A percentile compares a stretch with the other conserved stretches of the same genome.
phyloP scores from a whole-genome alignment of 139 green algal genomes.

The Pleodorina starrii region DNA sequence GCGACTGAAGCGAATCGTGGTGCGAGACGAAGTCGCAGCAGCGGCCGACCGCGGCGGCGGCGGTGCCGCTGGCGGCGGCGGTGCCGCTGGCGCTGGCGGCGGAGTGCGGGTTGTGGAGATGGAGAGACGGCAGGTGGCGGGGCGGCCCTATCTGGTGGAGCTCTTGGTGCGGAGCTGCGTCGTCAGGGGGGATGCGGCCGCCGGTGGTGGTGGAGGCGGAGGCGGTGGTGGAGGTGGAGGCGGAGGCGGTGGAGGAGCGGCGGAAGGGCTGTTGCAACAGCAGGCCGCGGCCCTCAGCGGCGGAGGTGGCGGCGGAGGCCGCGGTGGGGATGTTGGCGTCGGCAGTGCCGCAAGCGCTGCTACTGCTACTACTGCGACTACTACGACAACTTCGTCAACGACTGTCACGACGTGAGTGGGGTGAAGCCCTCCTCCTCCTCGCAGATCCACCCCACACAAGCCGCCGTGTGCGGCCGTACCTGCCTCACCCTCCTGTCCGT shows the following conservation, averaged over 20 bases:
- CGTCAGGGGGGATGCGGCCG: not conserved
- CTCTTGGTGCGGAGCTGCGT: not conserved
- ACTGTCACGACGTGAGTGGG: not conserved
- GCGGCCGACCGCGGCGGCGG: too few species aligned
- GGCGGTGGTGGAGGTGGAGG: too few species aligned
- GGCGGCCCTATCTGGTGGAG: conserved; percentile 7
- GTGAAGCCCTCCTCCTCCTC: too few species aligned
- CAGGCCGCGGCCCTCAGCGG: too few species aligned
- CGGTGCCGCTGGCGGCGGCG: not conserved
- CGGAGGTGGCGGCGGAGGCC: too few species aligned
- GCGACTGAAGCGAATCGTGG: conserved; percentile 49
- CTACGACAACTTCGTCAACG: not conserved
- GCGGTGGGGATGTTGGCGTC: too few species aligned
- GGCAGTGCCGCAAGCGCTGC: too few species aligned
- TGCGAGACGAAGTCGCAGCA: conserved; percentile 50
- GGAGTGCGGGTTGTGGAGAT: conserved; percentile 14
- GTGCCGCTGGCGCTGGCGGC: not conserved
- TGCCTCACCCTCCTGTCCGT: not conserved
- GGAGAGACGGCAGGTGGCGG: conserved; percentile 4
- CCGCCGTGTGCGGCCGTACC: too few species aligned
- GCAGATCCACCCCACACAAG: too few species aligned
- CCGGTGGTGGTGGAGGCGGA: not conserved
- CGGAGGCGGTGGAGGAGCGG: too few species aligned
- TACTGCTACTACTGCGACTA: too few species aligned
- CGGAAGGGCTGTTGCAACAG: too few species aligned